Base-by-base conservation (phyloP, 192 early-diverging fungal species). In the Lunasporangiospora selenospora region DNA sequence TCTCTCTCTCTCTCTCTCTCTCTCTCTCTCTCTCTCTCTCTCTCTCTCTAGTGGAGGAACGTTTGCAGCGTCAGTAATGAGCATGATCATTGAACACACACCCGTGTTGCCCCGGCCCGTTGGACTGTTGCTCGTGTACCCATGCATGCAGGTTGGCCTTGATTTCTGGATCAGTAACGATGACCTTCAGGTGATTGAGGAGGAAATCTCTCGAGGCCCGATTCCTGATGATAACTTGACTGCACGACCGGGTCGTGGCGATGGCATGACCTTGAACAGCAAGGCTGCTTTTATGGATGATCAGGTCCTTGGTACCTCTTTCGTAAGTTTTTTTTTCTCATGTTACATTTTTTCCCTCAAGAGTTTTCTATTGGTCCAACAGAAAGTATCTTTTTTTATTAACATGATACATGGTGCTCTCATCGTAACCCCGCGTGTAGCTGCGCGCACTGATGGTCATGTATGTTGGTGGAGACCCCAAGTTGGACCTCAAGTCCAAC, bases 91-190 rank as follows among this genome's bases (percentile, higher is more conserved):
- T 29, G 92, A 93, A 48, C 59, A 37, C 19, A 44, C 40, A 23
- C 65, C 55, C 27, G 44, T 37, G 2, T 69, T 97, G 24, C 89
- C 86, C 1, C 54, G 77, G 24, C 96, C 96, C 9, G 78, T 76
- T 6, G 93, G 89, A 8, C 60, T 99, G 11, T 66, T 99, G 16
- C 80, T 96, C 52, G 85, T 93, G n/a, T 98, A 98, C 63, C 93
- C 93, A 10, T 91, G 89, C 60, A 83, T 98, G 40, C 86, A 92
- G 36, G 95, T 99, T 56, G 93, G 97, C 55, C 84, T 97, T 62
- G 85, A 88, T 8, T 95, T 93, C 53, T 99, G 97, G 95, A 95
- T 98, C 85, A 70, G 58, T 13, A 76, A 76, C 26, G 48, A 62
- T 27, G 71, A 79, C 19, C 43, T 75, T 49, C 66, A 63, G 3